Evolutionary conservation across 2,329 filamentous ascomycete species (phyloP), one percentile per base, ranked within the genome.

Genomic region (Apiospora kogelbergensis): DNA sequence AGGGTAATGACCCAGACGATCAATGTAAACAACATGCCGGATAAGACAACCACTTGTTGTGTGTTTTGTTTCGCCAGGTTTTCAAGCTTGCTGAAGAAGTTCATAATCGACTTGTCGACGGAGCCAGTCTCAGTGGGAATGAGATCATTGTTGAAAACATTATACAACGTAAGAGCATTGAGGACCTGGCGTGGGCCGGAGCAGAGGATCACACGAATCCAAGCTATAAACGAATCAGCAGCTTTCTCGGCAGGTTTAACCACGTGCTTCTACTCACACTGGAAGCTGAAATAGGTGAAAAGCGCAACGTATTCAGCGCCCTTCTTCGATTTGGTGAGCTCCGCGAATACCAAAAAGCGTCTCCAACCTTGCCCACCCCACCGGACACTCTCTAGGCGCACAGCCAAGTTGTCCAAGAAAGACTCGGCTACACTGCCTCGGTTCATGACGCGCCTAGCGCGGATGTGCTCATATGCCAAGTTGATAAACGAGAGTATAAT

Each of bases 401-500:
- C 93, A 1, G 95, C 95, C 69, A 98, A 83, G 44, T 89, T 92
- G 79, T 99, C 94, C 72, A 99, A 87, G 74, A 97, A 99, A 78
- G 92, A 95, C 78, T 97, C 93, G 6, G 94, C 94, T 48, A 98
- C 92, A 72, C 95, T 94, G 68, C 93, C 93, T 69, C 93, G 89
- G 74, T 86, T 90, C 79, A 98, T 97, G 66, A 97, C 93, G 63
- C 91, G 90, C 71, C 91, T 82, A 33, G 95, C 94, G 67, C 92
- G 89, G 64, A 97, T 78, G 83, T 93, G 94, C 80, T 97, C 93
- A 76, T 92, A 96, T 20, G 83, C 85, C 37, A 97, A 86, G 73
- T 98, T 93, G 72, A 94, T 83, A 79, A 95, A 95, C 11, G 95
- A 98, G 44, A 96, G 85, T 72, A 98, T 91, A 77, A 99, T 98